These are phyloP conservation scores for Fraxinus excelsior DNA, from an alignment of 257 asterid species.

Conservation along the genomic window DNA sequence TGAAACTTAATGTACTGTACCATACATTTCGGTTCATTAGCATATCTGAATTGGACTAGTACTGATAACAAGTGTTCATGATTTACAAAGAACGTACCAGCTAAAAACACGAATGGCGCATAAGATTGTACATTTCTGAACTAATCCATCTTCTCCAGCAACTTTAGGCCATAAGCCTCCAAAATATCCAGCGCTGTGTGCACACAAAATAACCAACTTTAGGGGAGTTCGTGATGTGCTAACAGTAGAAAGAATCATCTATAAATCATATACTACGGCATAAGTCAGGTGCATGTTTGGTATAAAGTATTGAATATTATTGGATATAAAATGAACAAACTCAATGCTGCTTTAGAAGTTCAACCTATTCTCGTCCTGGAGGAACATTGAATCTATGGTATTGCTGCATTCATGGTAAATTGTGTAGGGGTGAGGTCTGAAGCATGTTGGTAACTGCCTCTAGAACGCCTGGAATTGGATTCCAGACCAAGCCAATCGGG, in stretches of 20 bases:
- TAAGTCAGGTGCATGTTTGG: no score
- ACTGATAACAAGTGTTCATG: neutral
- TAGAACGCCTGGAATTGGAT: neutral
- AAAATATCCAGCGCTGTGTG: constrained; percentile 69
- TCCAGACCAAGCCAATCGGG: neutral
- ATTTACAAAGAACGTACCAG: neutral
- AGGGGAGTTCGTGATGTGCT: neutral
- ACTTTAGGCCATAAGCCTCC: constrained; percentile 79
- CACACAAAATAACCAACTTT: neutral
- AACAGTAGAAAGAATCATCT: neutral
- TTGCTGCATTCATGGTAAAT: neutral
- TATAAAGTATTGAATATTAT: neutral
- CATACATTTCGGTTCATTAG: neutral
- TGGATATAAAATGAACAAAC: neutral
- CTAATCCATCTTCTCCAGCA: constrained; percentile 71
- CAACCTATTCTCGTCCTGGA: neutral
- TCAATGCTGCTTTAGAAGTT: neutral
- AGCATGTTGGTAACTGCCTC: neutral
- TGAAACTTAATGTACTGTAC: no score
- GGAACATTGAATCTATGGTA: neutral
- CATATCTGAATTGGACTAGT: neutral
- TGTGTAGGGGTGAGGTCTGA: neutral
- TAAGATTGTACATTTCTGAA: neutral
- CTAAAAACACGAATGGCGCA: neutral
- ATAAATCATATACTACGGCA: neutral